Base-by-base conservation (phyloP, 352 stramenopile genomes). In the Phytophthora quininea region DNA sequence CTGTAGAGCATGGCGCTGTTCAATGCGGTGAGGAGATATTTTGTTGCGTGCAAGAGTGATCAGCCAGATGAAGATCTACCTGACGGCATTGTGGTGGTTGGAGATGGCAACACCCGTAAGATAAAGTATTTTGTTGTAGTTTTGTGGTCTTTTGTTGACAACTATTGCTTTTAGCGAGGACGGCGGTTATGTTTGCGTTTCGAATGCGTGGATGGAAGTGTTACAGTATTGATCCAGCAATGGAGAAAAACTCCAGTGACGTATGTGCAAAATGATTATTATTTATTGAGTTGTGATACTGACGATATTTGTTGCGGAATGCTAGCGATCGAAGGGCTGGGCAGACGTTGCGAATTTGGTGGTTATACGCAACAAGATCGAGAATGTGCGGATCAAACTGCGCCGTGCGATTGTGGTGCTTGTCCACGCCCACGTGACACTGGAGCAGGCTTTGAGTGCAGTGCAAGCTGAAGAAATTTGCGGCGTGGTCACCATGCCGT, bases 1-100 rank as follows among this genome's bases (percentile, higher is more conserved):
- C 2, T 65, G 29, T 58, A 93, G 87, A 95, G 83, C 58, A 95
- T 95, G 87, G 87, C 80, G 3, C 66, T 95, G 8, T 95, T 93
- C 61, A 93, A 95, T 45, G 85, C 87, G 3, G 82, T 93, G 29
- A 80, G 87, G 48, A 74, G 85, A 35, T 92, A 88, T 52, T 58
- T 91, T 29, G 57, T 87, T 49, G 38, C 71, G 73, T 31, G 71
- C 79, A 29, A 66, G 55, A n/a, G 73, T 12, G 43, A n/a, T 33
- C 37, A 52, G 19, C 45, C 30, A 33, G n/a, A 46, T 14, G 45
- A 70, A 6, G 43, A 43, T 12, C 82, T 76, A 46, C 64, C 68
- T n/a, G 80, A 95, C 54, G 87, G 85, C 27, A 90, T 95, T 50
- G 71, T 95, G 29, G 80, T 92, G 2, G 84, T 95, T 3, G 87